phyloP scores from a whole-genome alignment of 768 basidiomycete species.

The Mycena vitilis region DNA sequence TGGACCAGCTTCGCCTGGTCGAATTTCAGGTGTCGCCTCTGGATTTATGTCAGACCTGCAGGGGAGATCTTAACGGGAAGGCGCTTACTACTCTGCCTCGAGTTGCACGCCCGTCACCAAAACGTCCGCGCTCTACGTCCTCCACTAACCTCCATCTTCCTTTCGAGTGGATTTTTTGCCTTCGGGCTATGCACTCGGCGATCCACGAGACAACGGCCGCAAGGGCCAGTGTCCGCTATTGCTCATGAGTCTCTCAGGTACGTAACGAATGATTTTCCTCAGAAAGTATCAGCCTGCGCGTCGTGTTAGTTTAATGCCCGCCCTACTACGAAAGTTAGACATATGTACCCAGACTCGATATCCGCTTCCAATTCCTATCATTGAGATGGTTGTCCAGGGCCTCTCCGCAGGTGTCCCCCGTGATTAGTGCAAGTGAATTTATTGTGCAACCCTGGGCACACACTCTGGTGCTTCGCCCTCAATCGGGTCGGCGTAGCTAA shows the following conservation, averaged over 20 bases:
- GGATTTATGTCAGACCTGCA: no score
- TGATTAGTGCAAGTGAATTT: conserved; percentile 47
- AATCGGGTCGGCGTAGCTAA: conserved; percentile 48
- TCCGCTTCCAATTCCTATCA: conserved; percentile 29
- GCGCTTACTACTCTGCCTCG: no score
- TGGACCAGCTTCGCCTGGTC: conserved; percentile 22
- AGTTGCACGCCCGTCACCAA: no score
- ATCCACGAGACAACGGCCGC: neutral
- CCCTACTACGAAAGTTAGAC: neutral
- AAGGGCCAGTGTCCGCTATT: conserved; percentile 1
- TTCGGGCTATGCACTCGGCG: no score
- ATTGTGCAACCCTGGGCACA: conserved; percentile 44
- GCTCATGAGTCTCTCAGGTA: conserved; percentile 1
- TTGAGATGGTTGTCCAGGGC: conserved; percentile 26
- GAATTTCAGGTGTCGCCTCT: conserved; percentile 8
- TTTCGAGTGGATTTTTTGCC: conserved; percentile 1
- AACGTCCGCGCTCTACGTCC: conserved; percentile 2
- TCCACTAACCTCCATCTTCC: neutral
- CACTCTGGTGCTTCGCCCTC: conserved; percentile 48
- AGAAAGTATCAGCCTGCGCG: neutral
- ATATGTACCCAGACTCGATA: conserved; percentile 14
- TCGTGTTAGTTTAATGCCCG: neutral
- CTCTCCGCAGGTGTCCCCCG: conserved; percentile 41
- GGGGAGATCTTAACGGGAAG: no score
- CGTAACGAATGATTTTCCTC: neutral